Evolutionary conservation across 1,284 basidiomycete genomes (phyloP).

Genomic region (Ceratobasidium papillatum): DNA sequence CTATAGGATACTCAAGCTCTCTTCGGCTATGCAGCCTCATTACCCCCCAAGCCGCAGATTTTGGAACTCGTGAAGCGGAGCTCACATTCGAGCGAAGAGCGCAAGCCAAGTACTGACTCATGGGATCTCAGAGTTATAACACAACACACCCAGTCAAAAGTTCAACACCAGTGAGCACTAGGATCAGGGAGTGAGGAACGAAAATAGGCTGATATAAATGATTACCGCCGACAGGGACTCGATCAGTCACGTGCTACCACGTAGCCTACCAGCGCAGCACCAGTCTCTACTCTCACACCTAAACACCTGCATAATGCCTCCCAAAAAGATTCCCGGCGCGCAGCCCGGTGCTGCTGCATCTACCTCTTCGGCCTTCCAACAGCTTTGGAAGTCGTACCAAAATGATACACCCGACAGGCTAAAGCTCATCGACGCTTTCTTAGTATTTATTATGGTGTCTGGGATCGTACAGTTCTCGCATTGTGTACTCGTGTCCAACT

Average conservation of each 20-base stretch:
- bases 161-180: too few species aligned
- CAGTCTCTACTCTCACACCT: constrained; percentile 34
- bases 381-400: constrained; percentile 81
- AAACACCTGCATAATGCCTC: constrained; percentile 47
- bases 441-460: constrained; percentile 91
- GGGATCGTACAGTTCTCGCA: constrained; percentile 93
- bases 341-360: constrained; percentile 5
- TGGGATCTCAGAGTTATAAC: neutral
- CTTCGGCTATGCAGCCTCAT: constrained; percentile 62
- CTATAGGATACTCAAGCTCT: constrained; percentile 68
- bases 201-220: constrained; percentile 30
- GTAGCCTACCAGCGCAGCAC: constrained; percentile 47
- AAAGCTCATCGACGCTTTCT: constrained; percentile 93
- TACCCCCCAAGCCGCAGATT: neutral
- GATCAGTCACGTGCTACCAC: constrained; percentile 48
- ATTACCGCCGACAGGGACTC: constrained; percentile 30
- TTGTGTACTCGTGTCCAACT: constrained; percentile 90
- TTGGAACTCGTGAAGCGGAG: neutral
- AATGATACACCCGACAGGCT: constrained; percentile 81
- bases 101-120: constrained; percentile 3
- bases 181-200: constrained; percentile 23
- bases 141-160: neutral
- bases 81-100: neutral
- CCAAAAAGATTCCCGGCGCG: constrained; percentile 31
- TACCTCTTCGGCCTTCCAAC: constrained; percentile 56